Base-by-base conservation (phyloP, 176 grass and related monocot species). In the Eremochloa ophiuroides region DNA sequence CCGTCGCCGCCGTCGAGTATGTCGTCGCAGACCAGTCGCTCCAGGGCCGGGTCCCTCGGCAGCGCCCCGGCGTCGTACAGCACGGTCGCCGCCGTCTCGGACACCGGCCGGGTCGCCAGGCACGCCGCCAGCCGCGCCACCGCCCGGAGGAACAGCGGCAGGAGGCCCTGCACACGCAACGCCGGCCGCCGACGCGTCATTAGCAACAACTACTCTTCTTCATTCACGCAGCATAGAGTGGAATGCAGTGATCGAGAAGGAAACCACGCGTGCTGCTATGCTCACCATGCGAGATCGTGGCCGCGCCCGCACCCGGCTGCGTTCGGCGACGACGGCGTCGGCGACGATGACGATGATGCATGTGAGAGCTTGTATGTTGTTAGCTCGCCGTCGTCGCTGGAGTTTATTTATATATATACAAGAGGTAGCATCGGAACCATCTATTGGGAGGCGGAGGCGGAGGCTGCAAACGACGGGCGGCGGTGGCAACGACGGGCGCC, bases 61-160 rank as follows among this genome's bases (percentile, higher is more conserved):
- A 97, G 90, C 53, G 81, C 92, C 3, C 87, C 85, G 70, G 92
- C 77, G 67, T 93, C 85, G 78, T 84, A 94, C 37, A 98, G 76
- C 34, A 94, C 84, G 13, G 92, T 98, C 64, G 95, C 86, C 73
- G 80, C 82, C 43, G 92, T 74, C 40, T 66, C 72, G 59, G 84
- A 29, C 29, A 62, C 58, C 62, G 76, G 89, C 43, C 92, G 66
- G 10, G 37, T 70, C 64, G 47, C 86, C 79, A 98, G 35, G 76
- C 87, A 90, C 1, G 74, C 79, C 26, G 50, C 82, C 64, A 94
- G 59, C 90, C 90, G 69, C 60, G 85, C 74, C 0, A 86, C 83
- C 10, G 66, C 78, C 53, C 81, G 85, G 46, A 93, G 76, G 27
- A 97, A 94, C 41, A 93, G 16, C 56, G 80, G 81, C 69, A 85